Base-by-base conservation (phyloP, 2,329 filamentous ascomycete species). In the Eurotiales sp. region DNA sequence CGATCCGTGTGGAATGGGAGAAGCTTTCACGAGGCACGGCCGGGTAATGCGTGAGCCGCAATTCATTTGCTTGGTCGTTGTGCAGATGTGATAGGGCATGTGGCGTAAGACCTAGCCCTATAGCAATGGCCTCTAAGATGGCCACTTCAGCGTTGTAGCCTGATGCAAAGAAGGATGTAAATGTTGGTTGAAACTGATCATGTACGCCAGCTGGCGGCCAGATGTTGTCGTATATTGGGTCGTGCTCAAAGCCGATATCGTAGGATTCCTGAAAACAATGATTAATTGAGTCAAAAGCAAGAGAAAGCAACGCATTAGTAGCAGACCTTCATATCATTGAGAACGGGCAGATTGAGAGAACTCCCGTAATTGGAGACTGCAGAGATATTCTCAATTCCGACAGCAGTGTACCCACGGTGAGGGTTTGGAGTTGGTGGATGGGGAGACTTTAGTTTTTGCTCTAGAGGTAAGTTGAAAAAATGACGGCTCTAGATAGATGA, bases 21-120 rank as follows among this genome's bases (percentile, higher is more conserved):
- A 48, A 48, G 3, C 21, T 12, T 8, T 22, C 15, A 4, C 34
- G 34, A 51, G 74, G 68, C 19, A 88, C 84, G 12, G 78, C 71
- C 1, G 86, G 86, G 63, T 90, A 90, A 66, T 89, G 86, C 60
- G 90, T 74, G 58, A 90, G 69, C 3, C 87, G 77, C 58, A 90
- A 70, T 1, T 77, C 86, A 40, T 48, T 48, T 8, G 46, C 46
- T 12, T 30, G 17, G 60, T 87, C 86, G 62, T 85, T 82, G 34
- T 48, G 46, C 11, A 47, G 6, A 80, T 81, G 4, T 73, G 79
- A 57, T 85, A 0, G 86, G 83, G 64, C 80, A 91, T 4, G 61
- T 56, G 61, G 92, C 87, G 60, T 93, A 93, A 77, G 32, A 15
- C 32, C 34, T 4, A 47, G 34, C 12, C 45, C 45, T 6, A 47